These are phyloP conservation scores for Diaporthe velutina DNA, from an alignment of 2,329 filamentous ascomycete genomes.

Conservation along the genomic window DNA sequence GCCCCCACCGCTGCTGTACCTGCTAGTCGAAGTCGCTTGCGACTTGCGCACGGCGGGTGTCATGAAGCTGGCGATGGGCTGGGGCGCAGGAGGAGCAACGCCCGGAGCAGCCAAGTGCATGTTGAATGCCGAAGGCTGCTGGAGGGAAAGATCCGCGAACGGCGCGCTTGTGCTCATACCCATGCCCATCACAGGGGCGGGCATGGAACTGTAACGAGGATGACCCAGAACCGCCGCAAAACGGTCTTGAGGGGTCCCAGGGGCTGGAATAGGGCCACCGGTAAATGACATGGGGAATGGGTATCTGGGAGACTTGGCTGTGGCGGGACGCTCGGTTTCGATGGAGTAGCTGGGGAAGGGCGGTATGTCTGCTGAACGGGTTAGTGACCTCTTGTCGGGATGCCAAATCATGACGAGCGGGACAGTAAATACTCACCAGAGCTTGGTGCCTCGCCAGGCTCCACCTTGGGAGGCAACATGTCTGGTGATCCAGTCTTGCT, in stretches of 20 bases:
- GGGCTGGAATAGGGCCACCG: slow-evolving; percentile 13
- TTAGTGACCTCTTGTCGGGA: neutral
- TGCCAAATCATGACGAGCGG: neutral
- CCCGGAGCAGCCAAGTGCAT: slow-evolving; percentile 10
- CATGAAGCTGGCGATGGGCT: neutral
- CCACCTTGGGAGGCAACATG: neutral
- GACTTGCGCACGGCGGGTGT: neutral
- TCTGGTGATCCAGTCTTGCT: neutral
- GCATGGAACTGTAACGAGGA: neutral
- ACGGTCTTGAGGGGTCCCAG: slow-evolving; percentile 32
- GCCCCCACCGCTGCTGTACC: neutral
- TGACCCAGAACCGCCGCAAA: slow-evolving; percentile 32
- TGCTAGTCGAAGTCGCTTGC: neutral
- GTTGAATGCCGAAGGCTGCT: neutral
- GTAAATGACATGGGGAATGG: neutral
- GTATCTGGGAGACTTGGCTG: neutral
- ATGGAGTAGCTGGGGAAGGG: slow-evolving; percentile 15
- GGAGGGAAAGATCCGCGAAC: neutral
- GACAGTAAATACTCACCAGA: neutral
- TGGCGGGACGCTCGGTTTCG: neutral
- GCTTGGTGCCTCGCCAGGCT: neutral
- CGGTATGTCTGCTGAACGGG: neutral
- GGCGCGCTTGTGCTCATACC: neutral
- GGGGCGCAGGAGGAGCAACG: neutral
- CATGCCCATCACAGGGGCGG: slow-evolving; percentile 1